Conservation (phyloP, 2,329 filamentous ascomycete species). For the Hymenoscyphus fraxineus region DNA sequence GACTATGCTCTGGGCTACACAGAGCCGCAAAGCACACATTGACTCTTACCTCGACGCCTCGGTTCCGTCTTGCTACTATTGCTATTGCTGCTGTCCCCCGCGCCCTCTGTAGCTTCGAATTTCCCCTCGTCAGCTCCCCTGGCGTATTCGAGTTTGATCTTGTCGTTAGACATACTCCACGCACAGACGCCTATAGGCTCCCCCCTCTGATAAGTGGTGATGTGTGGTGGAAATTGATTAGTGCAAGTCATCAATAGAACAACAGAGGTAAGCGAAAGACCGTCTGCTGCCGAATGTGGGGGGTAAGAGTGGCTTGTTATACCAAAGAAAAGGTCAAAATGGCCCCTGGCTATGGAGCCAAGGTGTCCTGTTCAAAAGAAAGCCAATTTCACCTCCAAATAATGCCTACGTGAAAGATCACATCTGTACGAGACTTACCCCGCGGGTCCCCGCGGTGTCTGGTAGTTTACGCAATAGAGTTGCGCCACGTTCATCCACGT, state of each 20-base stretch:
- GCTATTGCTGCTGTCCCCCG: slow-evolving; percentile 6
- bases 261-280: not conserved
- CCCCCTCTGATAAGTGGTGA: slow-evolving; percentile 5
- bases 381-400: not conserved
- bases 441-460: not conserved
- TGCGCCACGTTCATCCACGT: not conserved
- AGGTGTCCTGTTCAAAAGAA: slow-evolving; percentile 1
- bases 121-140: slow-evolving; percentile 13
- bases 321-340: not conserved
- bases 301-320: not conserved
- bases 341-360: not conserved
- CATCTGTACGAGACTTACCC: not conserved
- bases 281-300: not conserved
- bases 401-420: not conserved
- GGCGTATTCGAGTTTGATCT: slow-evolving; percentile 8
- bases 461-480: not conserved
- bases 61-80: slow-evolving; percentile 18
- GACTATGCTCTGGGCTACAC: not conserved
- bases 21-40: not conserved
- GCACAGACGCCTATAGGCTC: not conserved
- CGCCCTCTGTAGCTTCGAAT: slow-evolving; percentile 4
- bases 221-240: not conserved
- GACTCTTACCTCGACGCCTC: slow-evolving; percentile 29
- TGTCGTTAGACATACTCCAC: slow-evolving; percentile 19
- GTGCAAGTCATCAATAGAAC: not conserved